phyloP scores from a whole-genome alignment of 139 green algal genomes.

The Closterium sp. region DNA sequence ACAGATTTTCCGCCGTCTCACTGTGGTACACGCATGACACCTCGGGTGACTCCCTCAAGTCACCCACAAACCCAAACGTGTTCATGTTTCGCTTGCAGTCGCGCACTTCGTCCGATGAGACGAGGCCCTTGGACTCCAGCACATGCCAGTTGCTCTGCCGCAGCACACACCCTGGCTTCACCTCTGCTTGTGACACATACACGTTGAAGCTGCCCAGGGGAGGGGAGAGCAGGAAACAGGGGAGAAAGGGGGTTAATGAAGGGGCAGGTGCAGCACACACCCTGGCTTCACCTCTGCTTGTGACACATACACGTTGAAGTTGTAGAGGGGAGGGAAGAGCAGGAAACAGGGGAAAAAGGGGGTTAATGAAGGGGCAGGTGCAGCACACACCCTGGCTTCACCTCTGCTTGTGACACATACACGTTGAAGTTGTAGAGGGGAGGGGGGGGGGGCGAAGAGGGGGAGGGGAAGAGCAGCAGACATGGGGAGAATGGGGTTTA shows the following conservation, averaged over 20 bases:
- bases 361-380: background rate
- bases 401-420: too few species aligned
- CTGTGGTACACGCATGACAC: conserved; percentile 93
- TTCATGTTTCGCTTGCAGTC: conserved; percentile 96
- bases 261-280: conserved; percentile 88
- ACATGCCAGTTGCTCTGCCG: conserved; percentile 86
- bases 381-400: conserved; percentile 10
- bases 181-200: conserved; percentile 92
- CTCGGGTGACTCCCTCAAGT: conserved; percentile 73
- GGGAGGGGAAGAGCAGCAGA: too few species aligned
- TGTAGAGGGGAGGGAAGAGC: background rate
- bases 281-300: conserved; percentile 96
- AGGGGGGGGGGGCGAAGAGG: too few species aligned
- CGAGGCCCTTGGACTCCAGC: conserved; percentile 84
- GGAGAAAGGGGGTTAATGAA: background rate
- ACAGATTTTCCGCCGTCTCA: conserved; percentile 92
- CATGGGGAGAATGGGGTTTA: too few species aligned
- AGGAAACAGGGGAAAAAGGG: background rate
- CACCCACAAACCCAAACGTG: conserved; percentile 98
- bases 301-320: conserved; percentile 50
- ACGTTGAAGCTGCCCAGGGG: conserved; percentile 77
- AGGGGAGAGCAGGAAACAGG: too few species aligned
- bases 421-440: background rate
- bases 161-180: conserved; percentile 96
- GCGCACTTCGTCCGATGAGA: conserved; percentile 70